Conservation (phyloP, 2,329 filamentous ascomycete genomes). For the Microsporum audouinii region DNA sequence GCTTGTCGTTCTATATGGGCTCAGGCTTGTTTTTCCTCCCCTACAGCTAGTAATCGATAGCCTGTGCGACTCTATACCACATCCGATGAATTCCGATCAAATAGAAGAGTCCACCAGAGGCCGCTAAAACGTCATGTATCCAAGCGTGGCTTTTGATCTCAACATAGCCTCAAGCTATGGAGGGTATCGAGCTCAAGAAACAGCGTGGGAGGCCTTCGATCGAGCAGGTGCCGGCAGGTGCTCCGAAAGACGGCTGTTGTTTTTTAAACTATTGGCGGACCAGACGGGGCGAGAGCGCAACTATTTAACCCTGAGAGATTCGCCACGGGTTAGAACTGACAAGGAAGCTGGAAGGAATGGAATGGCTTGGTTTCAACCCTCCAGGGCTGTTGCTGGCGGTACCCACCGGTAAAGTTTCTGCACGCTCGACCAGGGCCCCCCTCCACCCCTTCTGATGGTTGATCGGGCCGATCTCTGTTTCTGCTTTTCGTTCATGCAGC, state of each 20-base stretch:
- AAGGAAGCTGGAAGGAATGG: not conserved
- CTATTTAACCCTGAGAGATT: not conserved
- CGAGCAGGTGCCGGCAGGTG: not conserved
- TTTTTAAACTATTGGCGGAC: not conserved
- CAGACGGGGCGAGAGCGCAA: not conserved
- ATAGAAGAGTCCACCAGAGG: not conserved
- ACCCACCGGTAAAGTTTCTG: conserved; percentile 1
- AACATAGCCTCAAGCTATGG: not conserved
- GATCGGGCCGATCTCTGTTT: conserved; percentile 1
- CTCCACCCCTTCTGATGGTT: not conserved
- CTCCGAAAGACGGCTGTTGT: not conserved
- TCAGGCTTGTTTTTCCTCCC: not conserved
- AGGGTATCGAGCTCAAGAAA: not conserved
- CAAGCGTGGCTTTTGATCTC: not conserved
- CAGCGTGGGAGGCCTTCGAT: not conserved
- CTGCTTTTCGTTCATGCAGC: not conserved
- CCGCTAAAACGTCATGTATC: not conserved
- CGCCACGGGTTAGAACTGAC: not conserved
- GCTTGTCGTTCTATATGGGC: not conserved
- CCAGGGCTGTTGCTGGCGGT: not conserved
- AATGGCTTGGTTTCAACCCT: not conserved
- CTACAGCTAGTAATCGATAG: not conserved
- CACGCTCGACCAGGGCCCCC: not conserved
- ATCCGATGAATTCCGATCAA: not conserved
- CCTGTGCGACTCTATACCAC: not conserved